Conservation (phyloP, 257 asterid species). For the Fraxinus cuspidata region DNA sequence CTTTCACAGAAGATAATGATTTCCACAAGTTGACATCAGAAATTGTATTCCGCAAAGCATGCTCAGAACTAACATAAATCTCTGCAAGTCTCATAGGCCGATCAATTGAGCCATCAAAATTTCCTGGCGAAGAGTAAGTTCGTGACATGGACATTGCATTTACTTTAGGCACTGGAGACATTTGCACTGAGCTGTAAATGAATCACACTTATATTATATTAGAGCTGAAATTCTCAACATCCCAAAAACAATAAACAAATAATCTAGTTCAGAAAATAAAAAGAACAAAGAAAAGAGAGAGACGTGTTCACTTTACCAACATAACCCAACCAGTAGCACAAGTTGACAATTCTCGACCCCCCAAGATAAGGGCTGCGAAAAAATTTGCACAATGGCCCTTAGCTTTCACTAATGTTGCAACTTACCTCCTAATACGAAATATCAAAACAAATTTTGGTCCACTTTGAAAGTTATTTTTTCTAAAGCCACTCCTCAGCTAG, state of each 20-base stretch:
- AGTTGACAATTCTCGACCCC: background rate
- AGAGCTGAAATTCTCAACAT: constrained; percentile 22
- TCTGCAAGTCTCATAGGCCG: constrained; percentile 98
- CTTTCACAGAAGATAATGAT: constrained; percentile 78
- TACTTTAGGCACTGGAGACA: constrained; percentile 44
- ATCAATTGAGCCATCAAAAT: constrained; percentile 72
- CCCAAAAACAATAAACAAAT: constrained; percentile 2
- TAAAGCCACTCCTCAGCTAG: background rate
- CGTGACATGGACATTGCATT: constrained; percentile 66
- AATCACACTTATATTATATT: constrained; percentile 44
- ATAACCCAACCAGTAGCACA: background rate
- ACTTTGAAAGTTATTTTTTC: background rate
- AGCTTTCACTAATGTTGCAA: background rate
- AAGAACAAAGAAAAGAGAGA: background rate
- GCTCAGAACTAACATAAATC: constrained; percentile 92
- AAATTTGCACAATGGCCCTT: background rate
- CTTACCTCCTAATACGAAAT: constrained; percentile 8
- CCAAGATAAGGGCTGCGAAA: background rate
- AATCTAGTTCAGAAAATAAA: background rate
- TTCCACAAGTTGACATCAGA: constrained; percentile 67
- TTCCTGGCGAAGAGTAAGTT: constrained; percentile 85
- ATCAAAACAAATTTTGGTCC: constrained; percentile 4
- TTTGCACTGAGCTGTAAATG: constrained; percentile 70
- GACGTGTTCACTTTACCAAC: background rate
- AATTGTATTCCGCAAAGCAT: constrained; percentile 75